Conservation (phyloP, 2,329 filamentous ascomycete species). For the Eutypella sp. region DNA sequence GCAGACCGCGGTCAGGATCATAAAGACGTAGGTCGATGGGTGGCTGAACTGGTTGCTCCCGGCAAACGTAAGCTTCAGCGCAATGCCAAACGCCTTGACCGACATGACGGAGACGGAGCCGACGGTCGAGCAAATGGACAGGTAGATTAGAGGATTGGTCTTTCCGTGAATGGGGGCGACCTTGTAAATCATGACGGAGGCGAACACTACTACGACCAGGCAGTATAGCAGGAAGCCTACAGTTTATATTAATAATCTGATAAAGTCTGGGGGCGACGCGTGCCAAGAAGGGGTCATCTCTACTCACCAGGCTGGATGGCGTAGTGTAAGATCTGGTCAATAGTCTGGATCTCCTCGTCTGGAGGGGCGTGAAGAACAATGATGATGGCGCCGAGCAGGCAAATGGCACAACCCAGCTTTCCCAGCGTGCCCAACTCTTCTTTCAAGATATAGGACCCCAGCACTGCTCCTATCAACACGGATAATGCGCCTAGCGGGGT, state of each 20-base stretch:
- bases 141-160: conserved; percentile 91
- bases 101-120: conserved; percentile 98
- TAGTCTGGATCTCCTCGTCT: conserved; percentile 83
- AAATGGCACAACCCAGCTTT: conserved; percentile 92
- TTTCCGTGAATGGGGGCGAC: conserved; percentile 85
- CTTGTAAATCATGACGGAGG: conserved; percentile 92
- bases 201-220: conserved; percentile 72
- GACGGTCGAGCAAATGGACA: conserved; percentile 96
- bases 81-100: conserved; percentile 97
- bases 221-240: conserved; percentile 88
- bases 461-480: conserved; percentile 88
- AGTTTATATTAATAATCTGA: conserved; percentile 14
- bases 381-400: conserved; percentile 91
- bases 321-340: conserved; percentile 87
- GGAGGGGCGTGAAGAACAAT: conserved; percentile 96
- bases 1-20: conserved; percentile 87
- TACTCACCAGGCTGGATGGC: conserved; percentile 81
- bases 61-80: conserved; percentile 86
- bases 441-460: conserved; percentile 90
- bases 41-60: conserved; percentile 95
- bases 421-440: conserved; percentile 88
- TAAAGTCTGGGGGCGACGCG: neutral
- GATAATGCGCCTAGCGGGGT: conserved; percentile 91
- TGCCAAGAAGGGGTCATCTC: neutral
- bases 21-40: conserved; percentile 94